Conservation (phyloP, 164 flowering plant species). For the Chimonanthus salicifolius region DNA sequence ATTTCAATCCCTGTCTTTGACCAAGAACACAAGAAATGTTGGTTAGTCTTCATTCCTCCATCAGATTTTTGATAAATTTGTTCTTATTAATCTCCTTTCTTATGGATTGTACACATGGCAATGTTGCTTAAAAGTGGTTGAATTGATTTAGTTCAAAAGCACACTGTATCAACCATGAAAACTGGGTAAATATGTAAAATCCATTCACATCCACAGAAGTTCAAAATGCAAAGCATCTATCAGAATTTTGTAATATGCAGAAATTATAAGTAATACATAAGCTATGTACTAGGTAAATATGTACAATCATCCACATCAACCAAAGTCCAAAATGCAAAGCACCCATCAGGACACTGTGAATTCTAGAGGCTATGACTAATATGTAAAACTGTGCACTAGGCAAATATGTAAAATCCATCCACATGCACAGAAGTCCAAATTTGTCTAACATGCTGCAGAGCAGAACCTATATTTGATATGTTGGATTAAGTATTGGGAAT, state of each 20-base stretch:
- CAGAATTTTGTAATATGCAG: not conserved
- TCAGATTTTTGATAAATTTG: no score
- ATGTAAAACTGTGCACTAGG: not conserved
- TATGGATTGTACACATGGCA: no score
- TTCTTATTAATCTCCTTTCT: no score
- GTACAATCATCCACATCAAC: not conserved
- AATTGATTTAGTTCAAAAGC: no score
- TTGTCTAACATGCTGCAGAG: not conserved
- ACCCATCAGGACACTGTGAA: not conserved
- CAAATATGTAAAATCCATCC: not conserved
- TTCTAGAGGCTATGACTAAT: no score
- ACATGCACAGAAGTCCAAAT: not conserved
- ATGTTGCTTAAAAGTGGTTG: no score
- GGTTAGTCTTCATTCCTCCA: no score
- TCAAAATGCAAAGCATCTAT: not conserved
- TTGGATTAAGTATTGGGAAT: not conserved
- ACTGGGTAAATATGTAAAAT: not conserved
- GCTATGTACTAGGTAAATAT: not conserved
- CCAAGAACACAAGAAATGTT: no score
- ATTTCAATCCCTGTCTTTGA: no score
- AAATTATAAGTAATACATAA: not conserved
- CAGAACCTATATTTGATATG: not conserved
- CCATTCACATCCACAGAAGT: not conserved
- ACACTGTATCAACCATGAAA: no score
- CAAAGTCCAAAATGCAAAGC: not conserved